These are phyloP conservation scores for Botrytis porri DNA, from an alignment of 2,329 filamentous ascomycete species.

Conservation along the genomic window DNA sequence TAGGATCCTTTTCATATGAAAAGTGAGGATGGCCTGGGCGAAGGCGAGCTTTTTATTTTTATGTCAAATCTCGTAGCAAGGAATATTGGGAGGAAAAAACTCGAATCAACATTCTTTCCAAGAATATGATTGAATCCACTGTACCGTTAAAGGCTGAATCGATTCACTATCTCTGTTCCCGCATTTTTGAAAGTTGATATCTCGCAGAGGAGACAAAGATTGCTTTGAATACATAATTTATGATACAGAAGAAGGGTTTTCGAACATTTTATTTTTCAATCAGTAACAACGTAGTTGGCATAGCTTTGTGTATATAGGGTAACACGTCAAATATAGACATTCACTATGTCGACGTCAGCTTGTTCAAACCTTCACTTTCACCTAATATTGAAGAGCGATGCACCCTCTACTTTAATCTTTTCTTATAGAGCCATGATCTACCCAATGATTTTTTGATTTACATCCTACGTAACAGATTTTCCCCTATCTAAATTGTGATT, in stretches of 20 bases:
- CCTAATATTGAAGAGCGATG: too few relatives aligned
- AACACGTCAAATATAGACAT: neutral
- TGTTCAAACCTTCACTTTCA: too few relatives aligned
- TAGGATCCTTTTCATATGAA: neutral
- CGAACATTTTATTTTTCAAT: neutral
- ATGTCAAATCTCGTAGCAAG: neutral
- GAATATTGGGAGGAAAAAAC: accelerated
- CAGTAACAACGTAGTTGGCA: neutral
- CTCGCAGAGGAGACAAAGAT: neutral
- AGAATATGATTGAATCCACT: neutral
- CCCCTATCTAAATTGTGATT: too few relatives aligned
- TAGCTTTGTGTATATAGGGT: neutral
- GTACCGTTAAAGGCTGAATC: neutral
- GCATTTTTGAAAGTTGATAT: neutral
- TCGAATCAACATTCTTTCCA: neutral
- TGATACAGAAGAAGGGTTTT: neutral
- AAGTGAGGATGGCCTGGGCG: neutral
- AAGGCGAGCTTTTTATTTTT: accelerated
- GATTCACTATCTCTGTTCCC: neutral
- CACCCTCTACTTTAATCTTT: too few relatives aligned
- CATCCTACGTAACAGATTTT: too few relatives aligned
- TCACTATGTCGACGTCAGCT: neutral
- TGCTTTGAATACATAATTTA: neutral
- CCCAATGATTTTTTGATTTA: too few relatives aligned
- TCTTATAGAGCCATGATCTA: too few relatives aligned